Base-by-base conservation (phyloP, 805 yeast species). In the Yamadazyma akitaensis region DNA sequence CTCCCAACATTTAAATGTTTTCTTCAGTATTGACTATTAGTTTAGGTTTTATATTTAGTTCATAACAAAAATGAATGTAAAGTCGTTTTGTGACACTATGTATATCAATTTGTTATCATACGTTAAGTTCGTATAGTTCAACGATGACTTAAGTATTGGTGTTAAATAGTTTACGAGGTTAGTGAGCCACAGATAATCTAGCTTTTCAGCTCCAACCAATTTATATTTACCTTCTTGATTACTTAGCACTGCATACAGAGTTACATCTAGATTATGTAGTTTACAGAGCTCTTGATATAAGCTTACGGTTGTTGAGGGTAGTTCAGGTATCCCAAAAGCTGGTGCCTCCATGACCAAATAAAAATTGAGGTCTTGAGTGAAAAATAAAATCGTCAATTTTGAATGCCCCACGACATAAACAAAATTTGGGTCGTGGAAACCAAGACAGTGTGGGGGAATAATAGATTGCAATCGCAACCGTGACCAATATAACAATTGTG, bases 21-120 rank as follows among this genome's bases (percentile, higher is more conserved):
- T 41, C 33, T 34, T 41, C 24, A 41, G 33, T 26, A 24, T 26
- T 41, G 19, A 33, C 37, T 16, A 44, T 17, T 38, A 35, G 33
- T 24, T 25, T 32, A 39, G 37, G n/a, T 37, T 37, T 36, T 40
- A 33, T 45, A 36, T 40, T 44, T 38, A 46, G 31, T 42, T 40
- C 32, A 46, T 34, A 18, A 48, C 35, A 37, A 51, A 51, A 12
- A 51, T 44, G 42, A 46, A 51, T 33, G 46, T 37, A 38, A 41
- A 48, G 18, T 42, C 50, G 32, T 37, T 40, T 30, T 48, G 30
- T 41, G 39, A n/a, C 6, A 48, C 24, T 14, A 51, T 42, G 37
- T 46, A 46, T 10, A 48, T 9, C 19, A 34, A 37, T 5, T 41
- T 37, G 6, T 33, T 17, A 8, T 51, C 43, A 26, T 41, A 33